phyloP scores from a whole-genome alignment of 495 filamentous ascomycete genomes.

The Aspergillus coremiiformis region DNA sequence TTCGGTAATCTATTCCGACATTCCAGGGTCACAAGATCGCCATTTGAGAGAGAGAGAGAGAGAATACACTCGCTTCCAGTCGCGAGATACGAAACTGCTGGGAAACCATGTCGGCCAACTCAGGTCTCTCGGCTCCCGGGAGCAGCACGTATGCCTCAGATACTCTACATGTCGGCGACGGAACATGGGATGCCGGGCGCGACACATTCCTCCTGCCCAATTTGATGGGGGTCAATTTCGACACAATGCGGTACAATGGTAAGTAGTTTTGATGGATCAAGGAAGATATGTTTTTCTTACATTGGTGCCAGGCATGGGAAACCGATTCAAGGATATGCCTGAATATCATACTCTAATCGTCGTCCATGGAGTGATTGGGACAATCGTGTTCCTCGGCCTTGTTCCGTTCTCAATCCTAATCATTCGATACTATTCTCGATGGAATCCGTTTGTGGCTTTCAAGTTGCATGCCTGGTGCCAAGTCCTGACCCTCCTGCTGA shows the following conservation, averaged over 20 bases:
- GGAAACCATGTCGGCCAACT: constrained; percentile 35
- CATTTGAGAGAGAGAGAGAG: too few species aligned
- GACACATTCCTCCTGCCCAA: constrained; percentile 87
- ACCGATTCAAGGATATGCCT: constrained; percentile 67
- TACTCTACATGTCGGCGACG: constrained; percentile 81
- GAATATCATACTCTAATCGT: constrained; percentile 73
- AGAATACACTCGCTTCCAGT: not conserved
- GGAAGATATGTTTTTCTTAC: not conserved
- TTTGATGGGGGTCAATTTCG: constrained; percentile 78
- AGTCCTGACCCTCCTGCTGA: constrained; percentile 63
- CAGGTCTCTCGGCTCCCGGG: constrained; percentile 63
- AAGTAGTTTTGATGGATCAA: constrained; percentile 18
- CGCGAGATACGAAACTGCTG: not conserved
- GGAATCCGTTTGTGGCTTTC: constrained; percentile 57
- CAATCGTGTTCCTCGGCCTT: constrained; percentile 80
- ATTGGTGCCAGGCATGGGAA: constrained; percentile 70
- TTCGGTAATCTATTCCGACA: constrained; percentile 25
- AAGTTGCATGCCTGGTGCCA: constrained; percentile 82
- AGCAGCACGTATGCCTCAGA: constrained; percentile 76
- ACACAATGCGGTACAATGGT: constrained; percentile 96
- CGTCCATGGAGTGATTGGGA: constrained; percentile 77
- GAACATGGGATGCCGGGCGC: constrained; percentile 77
- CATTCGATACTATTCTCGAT: constrained; percentile 63
- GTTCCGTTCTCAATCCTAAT: constrained; percentile 72
- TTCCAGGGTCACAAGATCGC: constrained; percentile 25